A percentile compares a stretch with the other conserved stretches of the same genome.
phyloP scores from a whole-genome alignment of 108 stramenopile species.

The Skeletonema menzelii region DNA sequence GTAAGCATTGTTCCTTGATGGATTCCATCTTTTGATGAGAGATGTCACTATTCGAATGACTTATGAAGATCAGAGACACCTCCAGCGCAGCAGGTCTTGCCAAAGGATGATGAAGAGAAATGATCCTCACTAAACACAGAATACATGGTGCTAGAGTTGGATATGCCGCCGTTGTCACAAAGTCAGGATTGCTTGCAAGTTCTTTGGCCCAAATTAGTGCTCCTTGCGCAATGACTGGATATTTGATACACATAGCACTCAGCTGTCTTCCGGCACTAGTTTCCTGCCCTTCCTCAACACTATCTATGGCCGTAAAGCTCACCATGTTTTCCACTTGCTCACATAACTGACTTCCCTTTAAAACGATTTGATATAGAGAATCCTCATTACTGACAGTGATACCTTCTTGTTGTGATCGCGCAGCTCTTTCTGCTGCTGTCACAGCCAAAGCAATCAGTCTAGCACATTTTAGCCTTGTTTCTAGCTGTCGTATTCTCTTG shows the following conservation, averaged over 20 bases:
- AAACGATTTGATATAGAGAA: constrained; percentile 41
- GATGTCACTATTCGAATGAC: constrained; percentile 79
- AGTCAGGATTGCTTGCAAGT: constrained; percentile 61
- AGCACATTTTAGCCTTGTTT: constrained; percentile 67
- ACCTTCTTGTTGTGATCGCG: constrained; percentile 13
- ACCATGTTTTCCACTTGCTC: constrained; percentile 84
- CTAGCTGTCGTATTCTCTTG: constrained; percentile 35
- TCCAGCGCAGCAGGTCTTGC: constrained; percentile 57
- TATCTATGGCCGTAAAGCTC: constrained; percentile 67
- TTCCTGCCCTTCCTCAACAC: constrained; percentile 18
- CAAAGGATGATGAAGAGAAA: constrained; percentile 71
- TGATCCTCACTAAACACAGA: constrained; percentile 65
- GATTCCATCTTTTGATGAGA: constrained; percentile 82
- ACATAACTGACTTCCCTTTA: constrained; percentile 74
- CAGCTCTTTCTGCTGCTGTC: constrained; percentile 56
- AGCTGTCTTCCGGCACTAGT: constrained; percentile 66
- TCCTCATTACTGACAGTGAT: constrained; percentile 51
- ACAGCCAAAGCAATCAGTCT: constrained; percentile 68
- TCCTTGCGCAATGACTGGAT: constrained; percentile 71
- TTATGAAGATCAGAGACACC: constrained; percentile 68
- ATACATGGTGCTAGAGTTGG: constrained; percentile 78
- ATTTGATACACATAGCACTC: constrained; percentile 63
- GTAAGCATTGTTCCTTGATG: constrained; percentile 83
- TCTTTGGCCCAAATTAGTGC: constrained; percentile 82
- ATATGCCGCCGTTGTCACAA: constrained; percentile 73